These are phyloP conservation scores for Blastomyces parvus DNA, from an alignment of 2,329 filamentous ascomycete species.

Conservation along the genomic window DNA sequence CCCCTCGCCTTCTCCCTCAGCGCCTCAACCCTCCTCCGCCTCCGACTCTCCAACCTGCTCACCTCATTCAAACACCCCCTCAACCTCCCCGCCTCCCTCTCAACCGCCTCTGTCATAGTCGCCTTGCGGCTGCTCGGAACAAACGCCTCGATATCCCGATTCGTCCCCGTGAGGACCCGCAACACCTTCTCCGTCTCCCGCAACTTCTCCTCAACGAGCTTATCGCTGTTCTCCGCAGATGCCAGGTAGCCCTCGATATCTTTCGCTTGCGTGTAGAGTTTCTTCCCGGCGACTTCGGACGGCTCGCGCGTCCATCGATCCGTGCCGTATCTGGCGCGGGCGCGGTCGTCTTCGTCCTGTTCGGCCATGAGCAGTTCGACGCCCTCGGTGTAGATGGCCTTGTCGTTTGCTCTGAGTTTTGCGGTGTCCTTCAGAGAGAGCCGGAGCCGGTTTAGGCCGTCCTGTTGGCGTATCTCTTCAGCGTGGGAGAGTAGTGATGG, in stretches of 20 bases:
- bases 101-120: constrained; percentile 69
- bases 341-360: constrained; percentile 68
- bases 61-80: constrained; percentile 78
- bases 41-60: constrained; percentile 67
- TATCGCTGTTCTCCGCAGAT: constrained; percentile 57
- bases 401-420: constrained; percentile 73
- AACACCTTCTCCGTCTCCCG: constrained; percentile 65
- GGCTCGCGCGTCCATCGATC: constrained; percentile 68
- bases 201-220: constrained; percentile 67
- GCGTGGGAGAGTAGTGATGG: constrained; percentile 79
- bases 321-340: constrained; percentile 72
- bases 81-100: constrained; percentile 66
- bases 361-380: constrained; percentile 68
- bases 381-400: constrained; percentile 72
- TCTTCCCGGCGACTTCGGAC: constrained; percentile 58
- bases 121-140: constrained; percentile 77
- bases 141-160: constrained; percentile 73
- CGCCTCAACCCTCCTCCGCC: constrained; percentile 68
- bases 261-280: constrained; percentile 62
- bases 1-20: constrained; percentile 68
- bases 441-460: constrained; percentile 67
- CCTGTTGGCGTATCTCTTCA: constrained; percentile 85
- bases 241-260: constrained; percentile 86
- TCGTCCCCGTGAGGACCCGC: constrained; percentile 64
- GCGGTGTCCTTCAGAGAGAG: constrained; percentile 80